A percentile compares a stretch with the other conserved stretches of the same genome.
These are phyloP conservation scores for Suhomyces tanzawaensis DNA, from an alignment of 805 yeast species.

Conservation along the genomic window DNA sequence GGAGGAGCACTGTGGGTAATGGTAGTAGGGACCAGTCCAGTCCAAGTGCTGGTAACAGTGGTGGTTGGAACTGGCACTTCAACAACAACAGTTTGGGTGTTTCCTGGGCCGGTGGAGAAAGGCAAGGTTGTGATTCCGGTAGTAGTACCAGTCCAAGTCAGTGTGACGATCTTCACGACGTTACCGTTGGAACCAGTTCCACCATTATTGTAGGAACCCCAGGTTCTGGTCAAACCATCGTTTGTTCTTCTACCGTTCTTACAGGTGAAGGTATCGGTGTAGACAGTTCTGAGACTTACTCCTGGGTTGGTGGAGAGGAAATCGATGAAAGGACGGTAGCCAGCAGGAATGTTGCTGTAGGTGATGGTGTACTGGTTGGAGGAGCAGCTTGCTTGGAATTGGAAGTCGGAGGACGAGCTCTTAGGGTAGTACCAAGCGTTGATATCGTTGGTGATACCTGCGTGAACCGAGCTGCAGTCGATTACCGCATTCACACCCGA, in stretches of 20 bases:
- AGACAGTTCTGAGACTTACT: not conserved
- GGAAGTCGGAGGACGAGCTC: not conserved
- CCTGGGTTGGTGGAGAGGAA: not conserved
- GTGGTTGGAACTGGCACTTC: constrained; percentile 14
- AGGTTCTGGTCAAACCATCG: not conserved
- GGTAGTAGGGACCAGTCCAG: constrained; percentile 6
- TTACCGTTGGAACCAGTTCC: constrained; percentile 9
- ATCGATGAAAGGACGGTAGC: constrained; percentile 17
- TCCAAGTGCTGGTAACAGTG: constrained; percentile 8
- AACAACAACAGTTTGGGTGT: constrained; percentile 14
- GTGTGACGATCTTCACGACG: constrained; percentile 8
- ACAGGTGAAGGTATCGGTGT: constrained; percentile 15
- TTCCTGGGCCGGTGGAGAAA: constrained; percentile 4
- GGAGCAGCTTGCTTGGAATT: not conserved
- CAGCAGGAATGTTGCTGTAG: constrained; percentile 26
- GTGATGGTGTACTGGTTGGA: not conserved
- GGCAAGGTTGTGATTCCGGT: constrained; percentile 19
- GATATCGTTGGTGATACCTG: constrained; percentile 17
- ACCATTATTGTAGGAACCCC: constrained; percentile 6
- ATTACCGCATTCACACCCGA: constrained; percentile 9
- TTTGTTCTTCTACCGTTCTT: not conserved
- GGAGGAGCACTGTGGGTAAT: constrained; percentile 10
- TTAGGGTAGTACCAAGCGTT: constrained; percentile 23
- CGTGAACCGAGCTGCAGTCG: constrained; percentile 21
- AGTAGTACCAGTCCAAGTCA: constrained; percentile 18